Percentiles rank a stretch among this genome's conserved stretches.
phyloP scores from a whole-genome alignment of 1,284 basidiomycete species.

The Ganoderma sinense region DNA sequence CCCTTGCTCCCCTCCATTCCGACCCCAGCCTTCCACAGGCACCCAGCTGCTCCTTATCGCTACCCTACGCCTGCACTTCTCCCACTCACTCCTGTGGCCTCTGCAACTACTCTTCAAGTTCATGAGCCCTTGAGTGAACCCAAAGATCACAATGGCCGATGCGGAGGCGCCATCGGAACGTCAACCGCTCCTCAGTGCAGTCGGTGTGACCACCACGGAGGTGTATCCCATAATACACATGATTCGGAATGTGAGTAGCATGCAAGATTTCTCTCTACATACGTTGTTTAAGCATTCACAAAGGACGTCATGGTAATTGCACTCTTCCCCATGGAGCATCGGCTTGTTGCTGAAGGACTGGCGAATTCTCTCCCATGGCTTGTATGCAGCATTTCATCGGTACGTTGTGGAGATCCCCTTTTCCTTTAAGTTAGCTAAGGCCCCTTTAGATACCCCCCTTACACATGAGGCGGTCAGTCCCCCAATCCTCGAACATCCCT shows the following conservation, averaged over 20 bases:
- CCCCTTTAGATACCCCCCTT: slow-evolving; percentile 72
- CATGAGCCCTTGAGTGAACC: slow-evolving; percentile 20
- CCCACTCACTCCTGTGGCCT: background rate
- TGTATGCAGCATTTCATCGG: slow-evolving; percentile 65
- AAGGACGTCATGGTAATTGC: slow-evolving; percentile 67
- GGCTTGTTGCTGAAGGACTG: background rate
- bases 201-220: slow-evolving; percentile 57
- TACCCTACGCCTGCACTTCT: background rate
- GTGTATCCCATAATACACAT: slow-evolving; percentile 81
- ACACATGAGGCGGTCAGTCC: slow-evolving; percentile 71
- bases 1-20: background rate
- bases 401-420: slow-evolving; percentile 36
- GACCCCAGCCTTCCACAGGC: background rate
- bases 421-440: slow-evolving; percentile 16
- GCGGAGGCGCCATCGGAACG: slow-evolving; percentile 32
- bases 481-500: background rate
- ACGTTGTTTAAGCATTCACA: slow-evolving; percentile 13
- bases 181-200: slow-evolving; percentile 49
- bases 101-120: slow-evolving; percentile 4
- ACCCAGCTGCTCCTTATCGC: background rate
- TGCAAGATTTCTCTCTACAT: slow-evolving; percentile 7
- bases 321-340: background rate
- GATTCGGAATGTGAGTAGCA: slow-evolving; percentile 60
- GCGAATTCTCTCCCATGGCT: background rate
- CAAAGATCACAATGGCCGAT: slow-evolving; percentile 24